Percentiles rank a stretch among this genome's conserved stretches.
Evolutionary conservation across 2,329 filamentous ascomycete species (phyloP).

Genomic region (Fusarium sp.): DNA sequence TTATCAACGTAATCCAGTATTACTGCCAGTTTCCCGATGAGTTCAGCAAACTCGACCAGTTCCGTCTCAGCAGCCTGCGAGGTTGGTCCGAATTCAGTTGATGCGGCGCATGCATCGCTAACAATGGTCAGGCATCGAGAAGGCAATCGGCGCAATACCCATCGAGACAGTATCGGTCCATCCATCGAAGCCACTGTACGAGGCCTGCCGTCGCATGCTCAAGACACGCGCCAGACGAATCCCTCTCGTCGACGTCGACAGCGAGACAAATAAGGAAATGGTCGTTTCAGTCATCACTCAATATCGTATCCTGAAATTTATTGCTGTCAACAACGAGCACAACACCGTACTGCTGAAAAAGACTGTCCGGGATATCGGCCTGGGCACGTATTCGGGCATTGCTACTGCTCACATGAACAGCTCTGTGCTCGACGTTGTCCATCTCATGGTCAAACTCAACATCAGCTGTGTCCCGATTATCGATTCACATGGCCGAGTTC

Average conservation of each 20-base stretch:
- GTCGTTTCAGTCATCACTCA: slow-evolving; percentile 98
- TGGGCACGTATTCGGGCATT: slow-evolving; percentile 86
- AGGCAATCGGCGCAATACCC: slow-evolving; percentile 87
- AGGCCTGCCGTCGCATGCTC: slow-evolving; percentile 94
- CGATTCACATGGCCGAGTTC: slow-evolving; percentile 78
- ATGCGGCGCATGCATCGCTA: slow-evolving; percentile 26
- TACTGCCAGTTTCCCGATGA: slow-evolving; percentile 97
- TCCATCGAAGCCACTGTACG: slow-evolving; percentile 88
- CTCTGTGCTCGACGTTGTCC: slow-evolving; percentile 92
- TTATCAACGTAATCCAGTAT: slow-evolving; percentile 98
- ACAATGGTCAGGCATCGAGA: slow-evolving; percentile 81
- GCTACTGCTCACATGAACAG: slow-evolving; percentile 89
- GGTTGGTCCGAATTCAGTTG: slow-evolving; percentile 62
- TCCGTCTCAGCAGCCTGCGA: slow-evolving; percentile 89
- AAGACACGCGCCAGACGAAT: slow-evolving; percentile 93
- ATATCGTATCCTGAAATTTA: slow-evolving; percentile 98
- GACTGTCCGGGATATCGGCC: slow-evolving; percentile 81
- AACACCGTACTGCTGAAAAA: slow-evolving; percentile 91
- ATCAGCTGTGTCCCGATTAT: slow-evolving; percentile 96
- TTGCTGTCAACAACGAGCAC: slow-evolving; percentile 88
- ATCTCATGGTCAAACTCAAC: slow-evolving; percentile 89
- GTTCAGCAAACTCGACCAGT: slow-evolving; percentile 90
- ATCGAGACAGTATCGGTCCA: slow-evolving; percentile 97
- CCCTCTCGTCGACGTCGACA: slow-evolving; percentile 91
- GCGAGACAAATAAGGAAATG: slow-evolving; percentile 90